Conservation (phyloP, 495 filamentous ascomycete genomes). For the Hypoxylon perforatum region DNA sequence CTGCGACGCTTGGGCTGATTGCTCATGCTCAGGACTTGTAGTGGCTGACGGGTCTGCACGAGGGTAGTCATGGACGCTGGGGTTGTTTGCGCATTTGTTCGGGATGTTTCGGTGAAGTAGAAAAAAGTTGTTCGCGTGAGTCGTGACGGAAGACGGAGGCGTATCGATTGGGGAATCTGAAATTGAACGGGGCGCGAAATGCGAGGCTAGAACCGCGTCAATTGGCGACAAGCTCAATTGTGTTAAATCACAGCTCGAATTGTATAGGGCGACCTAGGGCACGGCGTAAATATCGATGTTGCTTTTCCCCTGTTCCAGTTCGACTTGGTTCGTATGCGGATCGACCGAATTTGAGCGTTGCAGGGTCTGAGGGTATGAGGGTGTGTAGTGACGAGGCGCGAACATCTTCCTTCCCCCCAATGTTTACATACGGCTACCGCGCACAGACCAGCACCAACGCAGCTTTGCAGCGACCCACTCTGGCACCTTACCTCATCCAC, state of each 20-base stretch:
- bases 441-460: conserved; percentile 37
- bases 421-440: conserved; percentile 46
- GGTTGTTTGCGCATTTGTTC: conserved; percentile 31
- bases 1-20: conserved; percentile 65
- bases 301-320: conserved; percentile 7
- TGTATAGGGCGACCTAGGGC: not conserved
- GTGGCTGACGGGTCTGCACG: conserved; percentile 66
- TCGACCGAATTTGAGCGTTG: conserved; percentile 14
- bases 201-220: conserved; percentile 30
- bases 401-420: conserved; percentile 41
- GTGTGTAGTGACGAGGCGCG: conserved; percentile 43
- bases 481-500: not conserved
- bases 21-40: conserved; percentile 70
- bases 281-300: conserved; percentile 31
- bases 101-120: conserved; percentile 7
- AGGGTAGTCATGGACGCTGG: conserved; percentile 70
- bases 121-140: conserved; percentile 2
- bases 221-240: conserved; percentile 26
- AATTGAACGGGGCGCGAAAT: conserved; percentile 17
- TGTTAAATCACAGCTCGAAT: conserved; percentile 15
- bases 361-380: conserved; percentile 17
- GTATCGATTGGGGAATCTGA: conserved; percentile 19
- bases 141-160: conserved; percentile 18
- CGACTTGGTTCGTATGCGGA: conserved; percentile 17
- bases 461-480: conserved; percentile 15